These are phyloP conservation scores for Cyclostephanos tholiformis DNA, from an alignment of 108 stramenopile species.

Conservation along the genomic window DNA sequence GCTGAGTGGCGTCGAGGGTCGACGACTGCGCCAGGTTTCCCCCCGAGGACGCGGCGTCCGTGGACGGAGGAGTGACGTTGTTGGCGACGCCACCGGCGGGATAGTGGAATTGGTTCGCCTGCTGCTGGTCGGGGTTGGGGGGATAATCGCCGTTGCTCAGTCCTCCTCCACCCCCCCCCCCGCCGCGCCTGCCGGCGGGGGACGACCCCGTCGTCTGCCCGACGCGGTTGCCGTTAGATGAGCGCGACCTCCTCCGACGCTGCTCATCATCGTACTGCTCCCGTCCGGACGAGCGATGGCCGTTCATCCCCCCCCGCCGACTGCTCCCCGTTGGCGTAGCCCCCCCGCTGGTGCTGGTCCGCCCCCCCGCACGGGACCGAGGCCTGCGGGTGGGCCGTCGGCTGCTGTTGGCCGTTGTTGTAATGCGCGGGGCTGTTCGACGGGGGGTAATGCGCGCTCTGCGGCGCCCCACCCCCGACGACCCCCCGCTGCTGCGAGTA, in stretches of 20 bases:
- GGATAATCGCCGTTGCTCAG: conserved; percentile 8
- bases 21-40: conserved; percentile 21
- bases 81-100: conserved; percentile 14
- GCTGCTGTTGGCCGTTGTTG: conserved; percentile 26
- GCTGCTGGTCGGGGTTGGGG: conserved; percentile 10
- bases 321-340: background rate
- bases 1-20: conserved; percentile 49
- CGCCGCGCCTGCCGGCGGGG: conserved; percentile 6
- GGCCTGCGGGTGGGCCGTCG: conserved; percentile 1
- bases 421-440: conserved; percentile 18
- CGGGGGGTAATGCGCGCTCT: conserved; percentile 12
- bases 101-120: conserved; percentile 12
- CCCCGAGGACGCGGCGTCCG: conserved; percentile 7
- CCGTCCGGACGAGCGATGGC: background rate
- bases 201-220: background rate
- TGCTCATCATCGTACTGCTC: background rate
- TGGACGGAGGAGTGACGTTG: conserved; percentile 36
- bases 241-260: background rate
- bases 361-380: background rate
- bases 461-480: background rate
- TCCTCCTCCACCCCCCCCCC: conserved; percentile 21
- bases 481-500: background rate
- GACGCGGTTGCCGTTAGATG: background rate
- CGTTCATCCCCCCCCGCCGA: too few relatives aligned
- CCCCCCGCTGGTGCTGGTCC: background rate